phyloP scores from a whole-genome alignment of 306 rosid genomes.

The Biancaea sappan region DNA sequence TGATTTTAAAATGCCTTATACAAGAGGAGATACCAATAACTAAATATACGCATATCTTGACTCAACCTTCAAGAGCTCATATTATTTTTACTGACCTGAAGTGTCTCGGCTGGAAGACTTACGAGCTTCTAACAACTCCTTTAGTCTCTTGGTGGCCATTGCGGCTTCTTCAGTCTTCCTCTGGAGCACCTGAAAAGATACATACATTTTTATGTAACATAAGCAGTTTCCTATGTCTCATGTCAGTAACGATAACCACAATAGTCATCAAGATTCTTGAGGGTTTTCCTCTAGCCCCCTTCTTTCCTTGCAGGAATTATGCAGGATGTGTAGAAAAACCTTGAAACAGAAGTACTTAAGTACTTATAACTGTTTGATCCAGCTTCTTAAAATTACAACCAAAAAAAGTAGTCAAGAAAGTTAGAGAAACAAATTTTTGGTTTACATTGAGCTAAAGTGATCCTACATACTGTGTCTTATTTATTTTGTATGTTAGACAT shows the following conservation, averaged over 20 bases:
- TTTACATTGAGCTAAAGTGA: not conserved
- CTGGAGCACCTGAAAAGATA: constrained; percentile 80
- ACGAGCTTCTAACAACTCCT: constrained; percentile 97
- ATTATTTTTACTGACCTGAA: constrained; percentile 51
- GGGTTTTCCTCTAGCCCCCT: not conserved
- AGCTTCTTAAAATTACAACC: constrained; percentile 10
- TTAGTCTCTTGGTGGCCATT: constrained; percentile 95
- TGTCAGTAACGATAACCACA: constrained; percentile 13
- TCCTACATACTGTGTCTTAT: not conserved
- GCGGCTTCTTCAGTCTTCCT: constrained; percentile 99
- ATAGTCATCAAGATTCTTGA: constrained; percentile 8
- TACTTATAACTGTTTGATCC: constrained; percentile 1
- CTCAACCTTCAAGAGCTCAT: not conserved
- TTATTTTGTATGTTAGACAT: constrained; percentile 3
- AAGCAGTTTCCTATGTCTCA: constrained; percentile 3
- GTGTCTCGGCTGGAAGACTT: constrained; percentile 84
- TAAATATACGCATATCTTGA: constrained; percentile 12
- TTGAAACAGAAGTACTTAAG: constrained; percentile 17
- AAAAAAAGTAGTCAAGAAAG: not conserved
- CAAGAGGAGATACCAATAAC: constrained; percentile 13
- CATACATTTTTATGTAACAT: not conserved
- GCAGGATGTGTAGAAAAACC: constrained; percentile 13
- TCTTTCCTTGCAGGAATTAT: constrained; percentile 2
- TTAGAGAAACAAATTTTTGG: not conserved
- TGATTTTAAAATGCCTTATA: constrained; percentile 7